Conservation (phyloP, 2,329 filamentous ascomycete species). For the Dryadomyces quercivorus region DNA sequence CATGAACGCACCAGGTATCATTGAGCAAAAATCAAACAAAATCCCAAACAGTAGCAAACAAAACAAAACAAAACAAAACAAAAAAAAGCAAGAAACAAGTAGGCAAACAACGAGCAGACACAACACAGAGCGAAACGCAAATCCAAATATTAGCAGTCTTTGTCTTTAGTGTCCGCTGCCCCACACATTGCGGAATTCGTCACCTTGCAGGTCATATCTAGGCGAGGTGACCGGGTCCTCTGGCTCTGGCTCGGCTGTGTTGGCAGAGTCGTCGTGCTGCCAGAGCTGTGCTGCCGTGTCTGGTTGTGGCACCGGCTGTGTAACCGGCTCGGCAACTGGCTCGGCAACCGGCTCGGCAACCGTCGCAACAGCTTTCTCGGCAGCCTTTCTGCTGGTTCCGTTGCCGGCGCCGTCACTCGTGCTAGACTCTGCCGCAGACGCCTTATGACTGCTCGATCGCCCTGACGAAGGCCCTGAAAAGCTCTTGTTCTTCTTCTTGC, state of each 20-base stretch:
- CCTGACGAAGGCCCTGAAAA: constrained; percentile 1
- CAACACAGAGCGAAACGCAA: neutral
- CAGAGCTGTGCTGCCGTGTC: constrained; percentile 12
- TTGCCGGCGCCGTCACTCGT: neutral
- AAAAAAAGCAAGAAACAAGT: neutral
- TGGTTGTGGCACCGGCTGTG: neutral
- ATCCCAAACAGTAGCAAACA: neutral
- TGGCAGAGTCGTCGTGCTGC: constrained; percentile 3
- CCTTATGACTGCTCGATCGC: constrained; percentile 1
- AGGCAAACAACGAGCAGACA: neutral
- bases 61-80: neutral
- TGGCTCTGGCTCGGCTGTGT: neutral
- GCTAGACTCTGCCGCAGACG: neutral
- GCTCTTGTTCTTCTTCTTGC: constrained; percentile 10
- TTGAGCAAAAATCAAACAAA: neutral
- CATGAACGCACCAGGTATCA: neutral
- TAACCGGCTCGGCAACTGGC: neutral
- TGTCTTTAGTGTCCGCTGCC: neutral
- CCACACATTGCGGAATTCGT: constrained; percentile 14
- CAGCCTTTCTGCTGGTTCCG: neutral
- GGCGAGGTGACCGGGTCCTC: constrained; percentile 3
- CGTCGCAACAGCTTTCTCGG: neutral
- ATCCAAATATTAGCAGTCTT: neutral
- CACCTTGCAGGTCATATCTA: constrained; percentile 11
- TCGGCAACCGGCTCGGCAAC: neutral